Evolutionary conservation across 2,329 filamentous ascomycete genomes (phyloP), one percentile per base, ranked within the genome.

Genomic region (Ascochyta viciae-villosae): DNA sequence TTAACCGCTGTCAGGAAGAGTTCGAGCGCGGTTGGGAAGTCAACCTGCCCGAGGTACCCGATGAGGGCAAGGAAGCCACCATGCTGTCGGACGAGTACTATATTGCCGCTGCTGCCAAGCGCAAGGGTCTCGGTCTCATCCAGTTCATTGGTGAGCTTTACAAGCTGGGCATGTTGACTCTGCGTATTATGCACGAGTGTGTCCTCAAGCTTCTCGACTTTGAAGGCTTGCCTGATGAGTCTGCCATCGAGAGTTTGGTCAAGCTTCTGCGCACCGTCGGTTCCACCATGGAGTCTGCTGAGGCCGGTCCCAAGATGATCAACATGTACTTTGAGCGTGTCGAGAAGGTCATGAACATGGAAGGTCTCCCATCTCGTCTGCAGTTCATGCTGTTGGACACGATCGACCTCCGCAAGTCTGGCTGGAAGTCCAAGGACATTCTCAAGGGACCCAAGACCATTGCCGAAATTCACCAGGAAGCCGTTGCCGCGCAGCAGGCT

Each of bases 171-270:
- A 99, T 99, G 95, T 85, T 99, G 77, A 99, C 95, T 59, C 91
- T 97, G 77, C 91, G 94, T 76, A 99, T 99, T 80, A 99, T 99
- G 95, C 94, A 99, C 82, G 92, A 97, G 79, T 99, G 95, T 85
- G 92, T 99, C 26, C 89, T 92, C 81, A 96, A 96, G 79, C 86
- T 99, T 62, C 91, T 99, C 65, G 94, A 99, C 79, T 98, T 96
- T 78, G 89, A 94, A 72, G 92, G 91, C 60, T 82, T 92, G 58
- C 95, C 95, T 40, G 95, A 99, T 68, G 95, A 99, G 80, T 91
- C 94, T 50, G 93, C 97, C 76, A 89, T 99, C 58, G 95, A 99
- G 83, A 96, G 92, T 66, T 87, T 99, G 77, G 92, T 89, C 70
- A 97, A 96, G 80, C 84, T 99, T 61, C 85, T 99, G 59, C 88